Conservation (phyloP, 768 basidiomycete genomes). For the Sarcodon sp. region DNA sequence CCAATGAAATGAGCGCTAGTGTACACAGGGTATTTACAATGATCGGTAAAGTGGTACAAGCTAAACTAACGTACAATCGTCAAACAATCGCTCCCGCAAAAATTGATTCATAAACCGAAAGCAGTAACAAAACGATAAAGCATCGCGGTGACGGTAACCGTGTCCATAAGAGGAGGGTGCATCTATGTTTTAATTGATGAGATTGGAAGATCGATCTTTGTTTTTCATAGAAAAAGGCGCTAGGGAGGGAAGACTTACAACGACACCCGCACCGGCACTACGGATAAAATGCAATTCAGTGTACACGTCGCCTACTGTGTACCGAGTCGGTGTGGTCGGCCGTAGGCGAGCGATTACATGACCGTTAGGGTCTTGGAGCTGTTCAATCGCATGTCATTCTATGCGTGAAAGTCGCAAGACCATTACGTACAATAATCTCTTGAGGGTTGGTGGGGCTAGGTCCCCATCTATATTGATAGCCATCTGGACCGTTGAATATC, state of each 20-base stretch:
- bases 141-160: slow-evolving; percentile 76
- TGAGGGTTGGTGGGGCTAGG: slow-evolving; percentile 40
- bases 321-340: slow-evolving; percentile 64
- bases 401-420: slow-evolving; percentile 5
- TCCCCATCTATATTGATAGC: slow-evolving; percentile 69
- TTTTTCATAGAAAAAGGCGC: slow-evolving; percentile 1
- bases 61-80: no score
- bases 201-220: slow-evolving; percentile 1
- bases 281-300: slow-evolving; percentile 79
- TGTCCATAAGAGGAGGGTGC: slow-evolving; percentile 87
- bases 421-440: slow-evolving; percentile 21
- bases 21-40: background rate
- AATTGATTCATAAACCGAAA: slow-evolving; percentile 26
- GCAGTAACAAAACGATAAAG: slow-evolving; percentile 65
- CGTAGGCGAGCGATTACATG: slow-evolving; percentile 71
- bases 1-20: background rate
- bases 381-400: slow-evolving; percentile 8
- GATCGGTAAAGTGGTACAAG: background rate
- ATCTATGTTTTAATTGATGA: slow-evolving; percentile 29
- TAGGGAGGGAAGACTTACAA: slow-evolving; percentile 33
- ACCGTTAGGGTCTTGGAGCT: slow-evolving; percentile 65
- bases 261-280: slow-evolving; percentile 67
- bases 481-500: slow-evolving; percentile 75
- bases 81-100: no score
- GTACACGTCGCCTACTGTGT: slow-evolving; percentile 78